A percentile compares a stretch with the other conserved stretches of the same genome.
Conservation (phyloP, 345 rosid species). For the Murraya koenigii region DNA sequence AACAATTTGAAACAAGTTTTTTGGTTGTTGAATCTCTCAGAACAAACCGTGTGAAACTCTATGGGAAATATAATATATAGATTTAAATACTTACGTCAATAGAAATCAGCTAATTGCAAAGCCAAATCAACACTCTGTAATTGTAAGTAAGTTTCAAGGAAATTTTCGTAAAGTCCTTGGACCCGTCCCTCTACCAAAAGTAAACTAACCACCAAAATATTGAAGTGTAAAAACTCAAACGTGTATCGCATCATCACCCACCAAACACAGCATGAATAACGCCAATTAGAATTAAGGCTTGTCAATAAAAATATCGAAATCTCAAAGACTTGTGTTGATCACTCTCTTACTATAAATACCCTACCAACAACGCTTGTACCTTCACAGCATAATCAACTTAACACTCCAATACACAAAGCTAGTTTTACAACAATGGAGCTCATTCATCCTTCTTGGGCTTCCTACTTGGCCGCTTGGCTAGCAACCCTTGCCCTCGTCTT, state of each 20-base stretch:
- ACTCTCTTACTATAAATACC: neutral
- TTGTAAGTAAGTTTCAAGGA: neutral
- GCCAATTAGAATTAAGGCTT: neutral
- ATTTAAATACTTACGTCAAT: neutral
- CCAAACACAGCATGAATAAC: neutral
- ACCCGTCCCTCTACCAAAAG: too few relatives aligned
- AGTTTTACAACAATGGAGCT: slow-evolving; percentile 13
- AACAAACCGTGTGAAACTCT: too few relatives aligned
- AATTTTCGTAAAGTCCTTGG: neutral
- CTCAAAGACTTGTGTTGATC: neutral
- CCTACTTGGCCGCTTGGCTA: slow-evolving; percentile 25
- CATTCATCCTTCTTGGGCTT: slow-evolving; percentile 17
- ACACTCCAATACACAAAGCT: neutral
- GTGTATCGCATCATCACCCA: neutral
- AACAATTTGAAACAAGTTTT: too few relatives aligned
- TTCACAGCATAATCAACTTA: neutral
- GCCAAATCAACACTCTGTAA: neutral
- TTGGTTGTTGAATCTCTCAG: too few relatives aligned
- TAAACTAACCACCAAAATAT: neutral
- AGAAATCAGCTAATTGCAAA: too few relatives aligned
- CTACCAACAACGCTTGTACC: neutral
- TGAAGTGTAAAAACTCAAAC: neutral
- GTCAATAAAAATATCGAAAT: neutral
- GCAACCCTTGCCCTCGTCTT: slow-evolving; percentile 36
- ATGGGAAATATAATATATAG: neutral